Conservation (phyloP, 441 rosid species). For the Populus trichocarpa region DNA sequence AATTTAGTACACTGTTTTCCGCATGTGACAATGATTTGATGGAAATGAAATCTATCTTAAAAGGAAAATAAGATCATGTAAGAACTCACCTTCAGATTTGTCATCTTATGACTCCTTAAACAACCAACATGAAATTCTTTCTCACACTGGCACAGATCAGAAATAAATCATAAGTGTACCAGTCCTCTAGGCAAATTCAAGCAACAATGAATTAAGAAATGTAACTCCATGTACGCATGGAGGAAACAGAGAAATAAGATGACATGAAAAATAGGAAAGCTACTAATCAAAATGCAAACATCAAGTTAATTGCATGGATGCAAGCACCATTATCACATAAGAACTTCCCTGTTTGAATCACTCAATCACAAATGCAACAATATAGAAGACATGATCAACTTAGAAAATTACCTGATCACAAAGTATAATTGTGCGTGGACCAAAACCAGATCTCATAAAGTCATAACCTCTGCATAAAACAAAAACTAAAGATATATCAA, state of each 20-base stretch:
- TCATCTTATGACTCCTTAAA: slow-evolving; percentile 63
- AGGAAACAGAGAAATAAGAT: slow-evolving; percentile 1
- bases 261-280: background rate
- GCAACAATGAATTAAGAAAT: background rate
- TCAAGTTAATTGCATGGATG: background rate
- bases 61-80: background rate
- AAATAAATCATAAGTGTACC: background rate
- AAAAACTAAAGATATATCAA: slow-evolving; percentile 5
- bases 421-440: slow-evolving; percentile 70
- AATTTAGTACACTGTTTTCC: background rate
- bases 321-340: background rate
- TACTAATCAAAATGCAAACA: background rate
- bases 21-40: background rate
- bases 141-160: slow-evolving; percentile 50
- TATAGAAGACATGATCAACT: background rate
- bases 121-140: slow-evolving; percentile 82
- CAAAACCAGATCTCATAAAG: slow-evolving; percentile 76
- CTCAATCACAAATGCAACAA: background rate
- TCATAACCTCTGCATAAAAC: slow-evolving; percentile 48
- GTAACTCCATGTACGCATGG: background rate
- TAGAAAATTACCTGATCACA: slow-evolving; percentile 60
- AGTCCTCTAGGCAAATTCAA: slow-evolving; percentile 5
- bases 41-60: background rate
- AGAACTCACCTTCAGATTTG: slow-evolving; percentile 52
- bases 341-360: background rate